Evolutionary conservation across 2,329 filamentous ascomycete species (phyloP).

Genomic region (Taxawa tesnikishii): DNA sequence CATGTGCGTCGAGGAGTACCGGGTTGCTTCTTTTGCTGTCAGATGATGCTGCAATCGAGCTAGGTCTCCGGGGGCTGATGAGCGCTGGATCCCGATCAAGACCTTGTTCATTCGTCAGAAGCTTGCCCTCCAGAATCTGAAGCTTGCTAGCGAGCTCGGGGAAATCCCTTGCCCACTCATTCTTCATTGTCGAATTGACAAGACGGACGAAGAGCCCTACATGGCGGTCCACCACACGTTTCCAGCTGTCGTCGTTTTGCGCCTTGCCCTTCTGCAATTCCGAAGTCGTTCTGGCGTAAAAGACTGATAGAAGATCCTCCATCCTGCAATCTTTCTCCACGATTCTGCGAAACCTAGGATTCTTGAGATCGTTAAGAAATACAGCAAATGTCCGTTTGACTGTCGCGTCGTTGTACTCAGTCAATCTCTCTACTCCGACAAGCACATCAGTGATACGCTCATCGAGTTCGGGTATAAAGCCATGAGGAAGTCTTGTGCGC

Average conservation of each 20-base stretch:
- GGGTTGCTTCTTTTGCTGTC: no score
- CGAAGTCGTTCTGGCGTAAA: slow-evolving; percentile 89
- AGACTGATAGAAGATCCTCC: slow-evolving; percentile 87
- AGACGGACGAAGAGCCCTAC: slow-evolving; percentile 88
- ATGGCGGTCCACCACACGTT: slow-evolving; percentile 86
- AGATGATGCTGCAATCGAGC: no score
- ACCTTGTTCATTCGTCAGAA: slow-evolving; percentile 88
- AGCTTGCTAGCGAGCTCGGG: slow-evolving; percentile 73
- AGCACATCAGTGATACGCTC: slow-evolving; percentile 74
- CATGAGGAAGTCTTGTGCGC: slow-evolving; percentile 58
- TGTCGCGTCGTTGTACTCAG: slow-evolving; percentile 75
- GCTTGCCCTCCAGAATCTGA: slow-evolving; percentile 76
- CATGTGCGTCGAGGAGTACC: no score
- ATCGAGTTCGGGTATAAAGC: slow-evolving; percentile 57
- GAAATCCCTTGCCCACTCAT: slow-evolving; percentile 74
- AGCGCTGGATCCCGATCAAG: no score
- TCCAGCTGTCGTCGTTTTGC: slow-evolving; percentile 77
- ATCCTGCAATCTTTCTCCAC: slow-evolving; percentile 91
- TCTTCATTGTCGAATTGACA: slow-evolving; percentile 64
- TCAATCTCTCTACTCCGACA: slow-evolving; percentile 68
- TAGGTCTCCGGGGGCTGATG: no score
- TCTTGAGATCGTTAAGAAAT: slow-evolving; percentile 87
- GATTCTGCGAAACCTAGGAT: slow-evolving; percentile 73
- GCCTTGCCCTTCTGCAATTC: slow-evolving; percentile 69
- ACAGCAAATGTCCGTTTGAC: slow-evolving; percentile 91